Conservation (phyloP, 2,329 filamentous ascomycete genomes). For the Cylindrodendrum hubeiense region DNA sequence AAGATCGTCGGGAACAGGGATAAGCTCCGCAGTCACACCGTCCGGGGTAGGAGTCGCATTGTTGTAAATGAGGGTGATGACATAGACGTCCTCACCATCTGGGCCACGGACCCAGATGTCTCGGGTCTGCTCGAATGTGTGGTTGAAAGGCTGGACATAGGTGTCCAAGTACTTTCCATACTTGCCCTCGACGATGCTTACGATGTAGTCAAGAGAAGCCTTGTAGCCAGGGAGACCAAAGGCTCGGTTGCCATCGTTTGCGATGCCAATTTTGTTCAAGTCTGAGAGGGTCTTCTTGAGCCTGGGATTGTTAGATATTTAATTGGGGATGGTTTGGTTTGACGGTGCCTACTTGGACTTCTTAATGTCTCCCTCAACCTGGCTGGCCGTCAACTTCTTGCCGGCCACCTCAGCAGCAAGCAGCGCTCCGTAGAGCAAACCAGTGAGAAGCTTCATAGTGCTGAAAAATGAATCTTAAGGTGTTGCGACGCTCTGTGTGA, state of each 20-base stretch:
- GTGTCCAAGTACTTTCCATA: slow-evolving; percentile 59
- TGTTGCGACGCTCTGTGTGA: background rate
- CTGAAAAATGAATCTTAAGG: background rate
- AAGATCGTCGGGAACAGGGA: slow-evolving; percentile 53
- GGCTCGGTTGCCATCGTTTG: slow-evolving; percentile 70
- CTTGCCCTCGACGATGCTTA: slow-evolving; percentile 56
- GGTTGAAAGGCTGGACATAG: slow-evolving; percentile 60
- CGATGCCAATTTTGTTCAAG: slow-evolving; percentile 65
- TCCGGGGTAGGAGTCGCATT: slow-evolving; percentile 55
- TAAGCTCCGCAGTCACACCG: slow-evolving; percentile 53
- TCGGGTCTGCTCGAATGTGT: slow-evolving; percentile 57
- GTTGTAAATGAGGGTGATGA: slow-evolving; percentile 61
- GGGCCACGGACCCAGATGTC: slow-evolving; percentile 59
- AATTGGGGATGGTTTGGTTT: rapidly evolving
- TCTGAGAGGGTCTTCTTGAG: slow-evolving; percentile 66
- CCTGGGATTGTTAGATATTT: slow-evolving; percentile 48
- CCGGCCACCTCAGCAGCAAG: slow-evolving; percentile 35
- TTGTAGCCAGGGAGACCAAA: slow-evolving; percentile 71
- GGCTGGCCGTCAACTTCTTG: slow-evolving; percentile 39
- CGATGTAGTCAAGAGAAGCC: slow-evolving; percentile 69
- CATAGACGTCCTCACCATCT: slow-evolving; percentile 57
- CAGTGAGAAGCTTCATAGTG: slow-evolving; percentile 39
- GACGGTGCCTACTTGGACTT: slow-evolving; percentile 33
- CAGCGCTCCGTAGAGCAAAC: slow-evolving; percentile 38
- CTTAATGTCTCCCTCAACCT: slow-evolving; percentile 42